Evolutionary conservation across 108 stramenopile genomes (phyloP).

Genomic region (Discostella stelligeroides): DNA sequence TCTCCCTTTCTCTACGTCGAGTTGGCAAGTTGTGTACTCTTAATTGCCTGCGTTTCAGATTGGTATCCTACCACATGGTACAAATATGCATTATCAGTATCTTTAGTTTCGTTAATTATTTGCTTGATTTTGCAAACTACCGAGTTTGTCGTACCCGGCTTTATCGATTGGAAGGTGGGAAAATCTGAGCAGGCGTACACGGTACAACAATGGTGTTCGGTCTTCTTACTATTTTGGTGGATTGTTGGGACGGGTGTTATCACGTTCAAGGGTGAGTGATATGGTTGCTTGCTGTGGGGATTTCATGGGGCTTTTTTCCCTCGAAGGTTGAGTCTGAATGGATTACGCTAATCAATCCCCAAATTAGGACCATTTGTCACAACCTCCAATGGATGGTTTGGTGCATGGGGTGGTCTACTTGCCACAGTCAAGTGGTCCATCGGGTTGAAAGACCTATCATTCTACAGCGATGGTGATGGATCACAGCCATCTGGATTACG

Average conservation of each 20-base stretch:
- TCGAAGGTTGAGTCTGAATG: not conserved
- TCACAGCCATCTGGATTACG: constrained; percentile 17
- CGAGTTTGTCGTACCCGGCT: constrained; percentile 41
- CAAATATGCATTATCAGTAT: constrained; percentile 35
- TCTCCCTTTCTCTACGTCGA: constrained; percentile 41
- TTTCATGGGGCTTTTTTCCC: not conserved
- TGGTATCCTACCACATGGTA: constrained; percentile 21
- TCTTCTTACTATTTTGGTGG: constrained; percentile 52
- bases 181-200: constrained; percentile 35
- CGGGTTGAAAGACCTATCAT: constrained; percentile 20
- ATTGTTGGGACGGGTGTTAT: constrained; percentile 44
- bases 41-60: constrained; percentile 26
- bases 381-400: constrained; percentile 47
- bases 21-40: constrained; percentile 18
- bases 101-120: constrained; percentile 27
- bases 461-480: constrained; percentile 21
- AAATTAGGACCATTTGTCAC: constrained; percentile 29
- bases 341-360: not conserved
- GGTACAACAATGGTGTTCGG: constrained; percentile 32
- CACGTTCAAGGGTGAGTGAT: constrained; percentile 41
- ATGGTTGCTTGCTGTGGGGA: not conserved
- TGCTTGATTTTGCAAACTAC: constrained; percentile 43
- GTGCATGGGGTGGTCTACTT: constrained; percentile 44
- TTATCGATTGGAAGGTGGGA: constrained; percentile 19
- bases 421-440: constrained; percentile 36